phyloP scores from a whole-genome alignment of 2,329 filamentous ascomycete species.

The Whalleya microplaca region DNA sequence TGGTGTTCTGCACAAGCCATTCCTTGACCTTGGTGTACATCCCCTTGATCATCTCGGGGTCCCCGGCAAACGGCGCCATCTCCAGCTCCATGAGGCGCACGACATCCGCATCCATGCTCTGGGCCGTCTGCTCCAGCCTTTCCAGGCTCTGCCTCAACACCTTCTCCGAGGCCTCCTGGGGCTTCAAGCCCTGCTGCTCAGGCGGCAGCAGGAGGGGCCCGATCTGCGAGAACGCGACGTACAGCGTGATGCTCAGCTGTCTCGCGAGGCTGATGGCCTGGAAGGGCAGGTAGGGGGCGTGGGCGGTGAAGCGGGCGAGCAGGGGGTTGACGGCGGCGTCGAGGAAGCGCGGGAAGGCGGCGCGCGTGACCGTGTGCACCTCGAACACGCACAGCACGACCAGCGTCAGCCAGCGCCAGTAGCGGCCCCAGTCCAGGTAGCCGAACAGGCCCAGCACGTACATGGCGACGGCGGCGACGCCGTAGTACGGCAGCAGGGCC shows the following conservation, averaged over 20 bases:
- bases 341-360: slow-evolving; percentile 52
- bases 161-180: slow-evolving; percentile 48
- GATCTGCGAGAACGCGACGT: slow-evolving; percentile 82
- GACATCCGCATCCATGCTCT: slow-evolving; percentile 69
- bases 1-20: slow-evolving; percentile 86
- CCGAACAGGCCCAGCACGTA: slow-evolving; percentile 66
- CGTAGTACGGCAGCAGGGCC: slow-evolving; percentile 64
- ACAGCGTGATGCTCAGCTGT: slow-evolving; percentile 75
- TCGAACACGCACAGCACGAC: slow-evolving; percentile 59
- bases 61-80: slow-evolving; percentile 78
- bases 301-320: slow-evolving; percentile 43
- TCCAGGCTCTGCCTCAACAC: slow-evolving; percentile 65
- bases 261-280: slow-evolving; percentile 78
- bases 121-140: slow-evolving; percentile 64
- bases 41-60: slow-evolving; percentile 64
- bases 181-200: slow-evolving; percentile 31
- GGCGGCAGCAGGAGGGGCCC: slow-evolving; percentile 64
- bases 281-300: slow-evolving; percentile 77
- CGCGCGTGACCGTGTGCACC: slow-evolving; percentile 58
- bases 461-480: slow-evolving; percentile 58
- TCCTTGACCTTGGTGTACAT: slow-evolving; percentile 77
- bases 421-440: slow-evolving; percentile 68
- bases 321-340: slow-evolving; percentile 49
- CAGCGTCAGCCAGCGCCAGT: slow-evolving; percentile 67
- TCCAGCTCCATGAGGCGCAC: slow-evolving; percentile 74